Evolutionary conservation across 2,329 filamentous ascomycete species (phyloP).

Genomic region (Fusarium sp.): DNA sequence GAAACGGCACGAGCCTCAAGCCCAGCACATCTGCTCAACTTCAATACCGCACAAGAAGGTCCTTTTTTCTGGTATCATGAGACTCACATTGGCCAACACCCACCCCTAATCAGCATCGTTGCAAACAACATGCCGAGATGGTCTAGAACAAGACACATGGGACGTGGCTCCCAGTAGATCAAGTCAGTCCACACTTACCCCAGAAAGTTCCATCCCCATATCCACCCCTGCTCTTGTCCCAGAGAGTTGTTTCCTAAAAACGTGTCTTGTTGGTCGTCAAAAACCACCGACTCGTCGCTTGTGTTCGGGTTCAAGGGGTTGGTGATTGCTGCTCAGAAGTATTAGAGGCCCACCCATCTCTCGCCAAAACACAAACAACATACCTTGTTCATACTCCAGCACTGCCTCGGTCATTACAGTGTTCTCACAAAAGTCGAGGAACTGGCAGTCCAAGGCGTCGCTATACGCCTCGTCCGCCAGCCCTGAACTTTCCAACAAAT

Average conservation of each 20-base stretch:
- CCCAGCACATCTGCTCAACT: too few relatives aligned
- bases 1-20: too few relatives aligned
- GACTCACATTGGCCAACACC: too few relatives aligned
- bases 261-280: background rate
- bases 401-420: slow-evolving; percentile 11
- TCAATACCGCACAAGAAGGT: too few relatives aligned
- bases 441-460: background rate
- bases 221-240: slow-evolving; percentile 31
- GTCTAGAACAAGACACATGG: too few relatives aligned
- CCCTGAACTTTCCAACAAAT: background rate
- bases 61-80: too few relatives aligned
- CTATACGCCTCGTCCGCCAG: background rate
- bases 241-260: slow-evolving; percentile 7
- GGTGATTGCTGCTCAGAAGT: background rate
- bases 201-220: slow-evolving; percentile 25
- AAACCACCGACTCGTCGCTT: background rate
- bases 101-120: too few relatives aligned
- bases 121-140: too few relatives aligned
- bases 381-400: slow-evolving; percentile 5
- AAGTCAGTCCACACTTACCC: background rate
- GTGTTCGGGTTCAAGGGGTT: background rate
- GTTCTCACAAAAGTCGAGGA: slow-evolving; percentile 17
- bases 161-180: too few relatives aligned
- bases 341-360: background rate
- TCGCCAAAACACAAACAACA: background rate